phyloP scores from a whole-genome alignment of 331 rosid species.

The Arachis monticola region DNA sequence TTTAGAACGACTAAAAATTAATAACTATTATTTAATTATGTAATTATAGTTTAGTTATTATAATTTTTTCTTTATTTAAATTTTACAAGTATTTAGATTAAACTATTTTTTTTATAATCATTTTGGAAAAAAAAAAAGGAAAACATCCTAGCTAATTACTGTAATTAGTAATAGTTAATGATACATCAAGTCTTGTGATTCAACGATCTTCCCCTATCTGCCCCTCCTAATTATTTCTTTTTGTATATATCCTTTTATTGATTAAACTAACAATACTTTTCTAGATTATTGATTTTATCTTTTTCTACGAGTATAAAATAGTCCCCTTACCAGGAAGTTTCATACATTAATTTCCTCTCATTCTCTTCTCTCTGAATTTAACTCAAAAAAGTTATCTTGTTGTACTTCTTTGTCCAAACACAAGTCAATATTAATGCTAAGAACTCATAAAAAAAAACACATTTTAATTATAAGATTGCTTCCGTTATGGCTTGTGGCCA shows the following conservation, averaged over 20 bases:
- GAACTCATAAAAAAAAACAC: not conserved
- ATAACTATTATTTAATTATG: too few species aligned
- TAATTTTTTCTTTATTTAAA: too few species aligned
- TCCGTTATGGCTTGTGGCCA: not conserved
- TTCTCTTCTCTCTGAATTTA: not conserved
- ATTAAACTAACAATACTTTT: not conserved
- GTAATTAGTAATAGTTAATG: too few species aligned
- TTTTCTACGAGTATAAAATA: not conserved
- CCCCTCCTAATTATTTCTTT: not conserved
- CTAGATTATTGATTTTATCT: not conserved
- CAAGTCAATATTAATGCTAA: not conserved
- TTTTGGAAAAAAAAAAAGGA: too few species aligned
- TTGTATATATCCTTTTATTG: too few species aligned
- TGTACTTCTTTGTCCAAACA: constrained; percentile 4
- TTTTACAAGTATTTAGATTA: too few species aligned
- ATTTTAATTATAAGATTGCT: not conserved
- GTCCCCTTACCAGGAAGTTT: constrained; percentile 4
- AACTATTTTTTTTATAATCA: too few species aligned
- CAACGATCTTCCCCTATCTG: not conserved
- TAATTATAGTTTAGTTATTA: too few species aligned
- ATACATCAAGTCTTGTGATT: not conserved
- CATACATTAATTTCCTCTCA: not conserved
- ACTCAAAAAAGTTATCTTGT: not conserved
- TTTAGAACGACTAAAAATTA: too few species aligned
- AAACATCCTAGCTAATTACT: too few species aligned